Conservation (phyloP, 345 rosid genomes). For the Chamaenerion angustifolium region DNA sequence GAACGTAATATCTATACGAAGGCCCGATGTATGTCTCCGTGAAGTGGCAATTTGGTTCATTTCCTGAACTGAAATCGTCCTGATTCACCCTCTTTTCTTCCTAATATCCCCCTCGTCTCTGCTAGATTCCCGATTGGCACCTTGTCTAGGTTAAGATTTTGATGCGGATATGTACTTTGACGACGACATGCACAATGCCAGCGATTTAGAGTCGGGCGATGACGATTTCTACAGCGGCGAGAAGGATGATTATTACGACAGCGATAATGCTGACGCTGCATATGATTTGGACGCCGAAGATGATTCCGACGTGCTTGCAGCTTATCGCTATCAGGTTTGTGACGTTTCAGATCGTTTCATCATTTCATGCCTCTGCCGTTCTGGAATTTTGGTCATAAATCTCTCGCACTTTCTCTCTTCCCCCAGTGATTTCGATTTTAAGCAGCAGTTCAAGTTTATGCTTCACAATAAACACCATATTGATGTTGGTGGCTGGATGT, state of each 20-base stretch:
- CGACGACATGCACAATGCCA: conserved; percentile 59
- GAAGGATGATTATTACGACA: conserved; percentile 40
- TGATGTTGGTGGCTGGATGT: too few relatives aligned
- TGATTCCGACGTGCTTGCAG: conserved; percentile 29
- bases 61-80: too few relatives aligned
- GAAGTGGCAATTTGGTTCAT: too few relatives aligned
- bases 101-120: background rate
- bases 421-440: too few relatives aligned
- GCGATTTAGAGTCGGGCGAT: conserved; percentile 53
- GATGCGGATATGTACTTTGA: conserved; percentile 42
- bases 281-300: conserved; percentile 53
- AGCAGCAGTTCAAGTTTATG: too few relatives aligned
- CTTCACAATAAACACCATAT: too few relatives aligned
- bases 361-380: background rate
- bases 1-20: too few relatives aligned
- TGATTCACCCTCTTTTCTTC: too few relatives aligned
- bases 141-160: conserved; percentile 11
- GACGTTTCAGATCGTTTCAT: background rate
- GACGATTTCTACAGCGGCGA: conserved; percentile 71
- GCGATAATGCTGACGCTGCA: conserved; percentile 27
- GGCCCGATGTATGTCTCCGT: too few relatives aligned
- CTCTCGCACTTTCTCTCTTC: too few relatives aligned
- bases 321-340: conserved; percentile 46
- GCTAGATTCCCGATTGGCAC: too few relatives aligned
- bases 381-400: too few relatives aligned